Base-by-base conservation (phyloP, 495 filamentous ascomycete genomes). In the Penicillium arizonense region DNA sequence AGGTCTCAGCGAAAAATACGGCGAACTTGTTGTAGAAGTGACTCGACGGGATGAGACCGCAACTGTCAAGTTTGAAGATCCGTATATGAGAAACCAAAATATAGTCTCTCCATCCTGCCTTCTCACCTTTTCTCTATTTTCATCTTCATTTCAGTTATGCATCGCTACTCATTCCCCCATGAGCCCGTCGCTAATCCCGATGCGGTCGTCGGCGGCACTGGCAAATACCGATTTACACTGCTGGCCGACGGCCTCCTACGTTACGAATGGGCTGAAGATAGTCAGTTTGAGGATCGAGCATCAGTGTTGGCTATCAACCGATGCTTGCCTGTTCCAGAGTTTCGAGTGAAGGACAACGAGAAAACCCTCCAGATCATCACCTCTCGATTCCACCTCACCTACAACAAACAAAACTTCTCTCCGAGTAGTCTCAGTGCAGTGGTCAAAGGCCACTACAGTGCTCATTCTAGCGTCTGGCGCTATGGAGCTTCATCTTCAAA, bases 231-330 rank as follows among this genome's bases (percentile, higher is more conserved):
- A 36, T 85, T 85, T 64, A 82, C 72, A 21, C 53, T 85, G 14
- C 67, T 85, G 23, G 75, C 73, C 3, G 73, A 79, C 21, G 62
- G 72, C 14, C 60, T 84, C 1, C 28, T 85, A 16, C 77, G 82
- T 18, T 83, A 72, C 51, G 82, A 85, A 66, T 85, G 79, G 77
- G 81, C 81, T 1, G 59, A 50, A 13, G 81, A 85, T 47, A 62
- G 71, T 45, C 58, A 55, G 6, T 85, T 85, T 52, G 81, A 85
- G 58, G 80, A 85, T 61, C 75, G 80, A 18, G 76, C 73, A 5
- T 82, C 79, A 5, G 77, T 73, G n/a, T 72, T 84, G 48, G 82
- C 81, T 20, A 67, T 82, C 43, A 74, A 79, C 50, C 71, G 82
- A 8, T 32, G 62, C 3, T 70, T 80, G 32, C 66, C 77, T 12